Base-by-base conservation (phyloP, 139 green algal genomes). In the Auxenochlorella protothecoides region DNA sequence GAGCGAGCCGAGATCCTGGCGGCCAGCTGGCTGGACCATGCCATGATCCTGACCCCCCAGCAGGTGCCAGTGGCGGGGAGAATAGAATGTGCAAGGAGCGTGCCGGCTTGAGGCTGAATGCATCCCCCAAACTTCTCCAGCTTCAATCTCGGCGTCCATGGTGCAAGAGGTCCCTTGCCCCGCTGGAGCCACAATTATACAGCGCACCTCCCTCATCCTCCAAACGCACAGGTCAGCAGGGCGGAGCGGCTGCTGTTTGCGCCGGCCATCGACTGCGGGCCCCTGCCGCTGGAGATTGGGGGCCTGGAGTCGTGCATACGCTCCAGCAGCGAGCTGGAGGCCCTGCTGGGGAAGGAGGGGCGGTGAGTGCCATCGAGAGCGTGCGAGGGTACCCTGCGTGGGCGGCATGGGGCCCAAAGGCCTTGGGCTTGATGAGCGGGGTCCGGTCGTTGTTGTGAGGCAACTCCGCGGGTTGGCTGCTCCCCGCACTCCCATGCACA, bases 1-100 rank as follows among this genome's bases (percentile, higher is more conserved):
- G 89, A 93, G 84, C 78, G 91, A 0, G 85, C 84, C 8, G 90
- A 96, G 79, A 88, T 96, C 73, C 76, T 93, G 16, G 85, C 86
- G 0, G 77, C 87, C 71, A 52, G 68, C 9, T 96, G 86, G 86
- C 69, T 95, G 51, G n/a, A 69, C 2, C 59, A 63, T 14, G 78
- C 84, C 12, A 10, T 53, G 65, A 78, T 87, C 54, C 79, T 83
- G 5, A 68, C 66, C 4, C 72, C 79, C 10, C 63, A 68, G 8
- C 67, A 88, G 79, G 88, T 90, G 63, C 5, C 81, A 5, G 53
- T 15, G 0, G 6, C 27, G 5, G 4, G 16, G 14, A 2, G 3
- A 5, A 3, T 44, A 56, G 53, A 10, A 27, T 27, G 53, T 12
- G 5, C 3, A 55, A 13, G n/a, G 27, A 13, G 3, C 2, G 55